phyloP scores from a whole-genome alignment of 495 filamentous ascomycete genomes.

The Penicillium flavigenum region DNA sequence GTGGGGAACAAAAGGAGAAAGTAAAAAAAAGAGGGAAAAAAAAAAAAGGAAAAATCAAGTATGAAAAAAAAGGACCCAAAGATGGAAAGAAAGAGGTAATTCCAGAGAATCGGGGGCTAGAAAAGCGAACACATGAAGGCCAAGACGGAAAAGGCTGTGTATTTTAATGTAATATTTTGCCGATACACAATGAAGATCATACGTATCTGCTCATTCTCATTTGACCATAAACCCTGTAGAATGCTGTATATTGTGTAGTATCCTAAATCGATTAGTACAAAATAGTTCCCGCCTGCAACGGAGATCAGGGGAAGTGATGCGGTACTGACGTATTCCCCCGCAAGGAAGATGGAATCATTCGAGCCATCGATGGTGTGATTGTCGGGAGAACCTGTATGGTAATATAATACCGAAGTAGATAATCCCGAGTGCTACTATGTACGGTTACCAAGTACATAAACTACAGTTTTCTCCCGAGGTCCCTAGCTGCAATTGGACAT shows the following conservation, averaged over 20 bases:
- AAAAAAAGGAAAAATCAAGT: conserved; percentile 6
- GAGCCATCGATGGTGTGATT: conserved; percentile 46
- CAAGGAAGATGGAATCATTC: conserved; percentile 39
- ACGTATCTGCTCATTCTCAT: not conserved
- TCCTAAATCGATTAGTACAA: not conserved
- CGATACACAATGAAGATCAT: conserved; percentile 1
- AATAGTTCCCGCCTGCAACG: conserved; percentile 24
- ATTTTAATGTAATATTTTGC: conserved; percentile 14
- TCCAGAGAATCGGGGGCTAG: conserved; percentile 2
- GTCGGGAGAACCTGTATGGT: not conserved
- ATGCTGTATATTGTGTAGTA: not conserved
- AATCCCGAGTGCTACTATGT: not conserved
- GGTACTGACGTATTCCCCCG: conserved; percentile 29
- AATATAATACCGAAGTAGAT: conserved; percentile 3
- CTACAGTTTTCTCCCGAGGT: not conserved
- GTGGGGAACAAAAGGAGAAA: conserved; percentile 22
- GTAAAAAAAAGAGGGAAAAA: conserved; percentile 12
- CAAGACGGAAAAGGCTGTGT: conserved; percentile 4
- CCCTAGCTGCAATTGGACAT: not conserved
- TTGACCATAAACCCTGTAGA: not conserved
- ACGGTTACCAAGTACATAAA: not conserved
- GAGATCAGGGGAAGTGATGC: conserved; percentile 29
- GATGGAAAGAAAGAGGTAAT: conserved; percentile 9
- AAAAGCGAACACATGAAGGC: conserved; percentile 9
- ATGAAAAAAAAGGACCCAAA: conserved; percentile 8